A percentile compares a stretch with the other conserved stretches of the same genome.
phyloP scores from a whole-genome alignment of 805 yeast genomes.

The Cyberlindnera subsufficiens region DNA sequence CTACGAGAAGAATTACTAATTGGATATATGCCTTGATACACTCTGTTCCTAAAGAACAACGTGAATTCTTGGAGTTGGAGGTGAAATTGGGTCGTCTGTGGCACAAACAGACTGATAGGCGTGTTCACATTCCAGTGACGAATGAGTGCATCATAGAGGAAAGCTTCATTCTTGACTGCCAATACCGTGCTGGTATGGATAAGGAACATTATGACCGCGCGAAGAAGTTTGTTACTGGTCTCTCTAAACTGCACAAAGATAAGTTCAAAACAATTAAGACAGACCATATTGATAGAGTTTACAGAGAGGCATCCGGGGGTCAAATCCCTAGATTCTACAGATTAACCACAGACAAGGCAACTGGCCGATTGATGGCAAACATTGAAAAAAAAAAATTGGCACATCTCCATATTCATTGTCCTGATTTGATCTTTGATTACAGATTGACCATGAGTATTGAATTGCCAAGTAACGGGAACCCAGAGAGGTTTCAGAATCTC shows the following conservation, averaged over 20 bases:
- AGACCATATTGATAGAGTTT: constrained; percentile 57
- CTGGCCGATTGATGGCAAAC: constrained; percentile 61
- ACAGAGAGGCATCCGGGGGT: constrained; percentile 55
- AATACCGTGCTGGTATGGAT: constrained; percentile 62
- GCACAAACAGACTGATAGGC: constrained; percentile 54
- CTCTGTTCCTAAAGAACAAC: constrained; percentile 50
- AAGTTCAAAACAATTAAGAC: constrained; percentile 57
- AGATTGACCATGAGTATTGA: constrained; percentile 74
- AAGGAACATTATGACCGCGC: constrained; percentile 54
- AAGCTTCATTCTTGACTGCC: constrained; percentile 49
- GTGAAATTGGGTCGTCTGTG: constrained; percentile 68
- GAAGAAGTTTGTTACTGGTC: constrained; percentile 45
- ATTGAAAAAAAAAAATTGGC: constrained; percentile 73
- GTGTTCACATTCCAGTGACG: constrained; percentile 60
- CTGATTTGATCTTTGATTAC: constrained; percentile 72
- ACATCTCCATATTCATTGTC: constrained; percentile 65
- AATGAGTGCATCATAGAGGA: constrained; percentile 55
- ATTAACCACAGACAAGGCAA: constrained; percentile 60
- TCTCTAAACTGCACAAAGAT: constrained; percentile 45
- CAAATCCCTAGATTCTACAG: constrained; percentile 61
- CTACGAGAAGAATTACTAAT: constrained; percentile 74
- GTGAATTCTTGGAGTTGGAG: constrained; percentile 63
- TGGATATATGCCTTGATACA: constrained; percentile 84
- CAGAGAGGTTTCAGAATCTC: constrained; percentile 45
- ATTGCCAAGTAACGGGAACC: constrained; percentile 60